Evolutionary conservation across 2,329 filamentous ascomycete genomes (phyloP).

Genomic region (Alternaria longipes): DNA sequence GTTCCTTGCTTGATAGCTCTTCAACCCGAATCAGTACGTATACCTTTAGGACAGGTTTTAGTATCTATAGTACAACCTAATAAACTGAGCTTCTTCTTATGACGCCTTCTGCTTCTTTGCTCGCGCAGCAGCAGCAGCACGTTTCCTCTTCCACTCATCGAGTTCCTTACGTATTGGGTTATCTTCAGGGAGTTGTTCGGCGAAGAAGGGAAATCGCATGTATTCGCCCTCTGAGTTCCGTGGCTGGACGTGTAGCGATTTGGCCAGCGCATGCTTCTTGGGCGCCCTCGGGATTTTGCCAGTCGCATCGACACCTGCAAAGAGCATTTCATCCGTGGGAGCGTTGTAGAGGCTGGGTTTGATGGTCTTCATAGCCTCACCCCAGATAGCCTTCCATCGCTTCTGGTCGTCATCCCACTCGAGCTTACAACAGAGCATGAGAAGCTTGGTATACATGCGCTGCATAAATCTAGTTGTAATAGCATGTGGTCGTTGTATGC

Average conservation of each 20-base stretch:
- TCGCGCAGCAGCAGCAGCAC: slow-evolving; percentile 16
- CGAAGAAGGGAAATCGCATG: slow-evolving; percentile 35
- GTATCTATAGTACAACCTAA: background rate
- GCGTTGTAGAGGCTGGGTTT: slow-evolving; percentile 22
- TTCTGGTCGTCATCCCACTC: slow-evolving; percentile 45
- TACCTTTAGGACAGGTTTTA: background rate
- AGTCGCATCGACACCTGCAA: slow-evolving; percentile 40
- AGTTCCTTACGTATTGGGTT: slow-evolving; percentile 32
- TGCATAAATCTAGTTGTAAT: slow-evolving; percentile 58
- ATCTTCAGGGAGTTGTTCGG: slow-evolving; percentile 27
- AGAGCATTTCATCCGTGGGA: slow-evolving; percentile 36
- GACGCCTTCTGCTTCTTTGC: slow-evolving; percentile 5
- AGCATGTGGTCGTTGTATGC: slow-evolving; percentile 41
- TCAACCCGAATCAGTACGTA: background rate
- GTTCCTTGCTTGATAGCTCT: too few species aligned
- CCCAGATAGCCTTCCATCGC: slow-evolving; percentile 43
- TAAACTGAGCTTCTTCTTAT: background rate
- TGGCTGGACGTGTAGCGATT: slow-evolving; percentile 15
- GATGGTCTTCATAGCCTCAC: slow-evolving; percentile 20
- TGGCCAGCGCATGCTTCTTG: slow-evolving; percentile 7
- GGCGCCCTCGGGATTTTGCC: slow-evolving; percentile 20
- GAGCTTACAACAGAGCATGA: slow-evolving; percentile 55
- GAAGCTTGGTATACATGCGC: slow-evolving; percentile 55
- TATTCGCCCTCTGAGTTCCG: slow-evolving; percentile 29
- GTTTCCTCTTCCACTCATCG: slow-evolving; percentile 31